Evolutionary conservation across 202 grass and related monocot species (phyloP).

Genomic region (Eragrostis tef): DNA sequence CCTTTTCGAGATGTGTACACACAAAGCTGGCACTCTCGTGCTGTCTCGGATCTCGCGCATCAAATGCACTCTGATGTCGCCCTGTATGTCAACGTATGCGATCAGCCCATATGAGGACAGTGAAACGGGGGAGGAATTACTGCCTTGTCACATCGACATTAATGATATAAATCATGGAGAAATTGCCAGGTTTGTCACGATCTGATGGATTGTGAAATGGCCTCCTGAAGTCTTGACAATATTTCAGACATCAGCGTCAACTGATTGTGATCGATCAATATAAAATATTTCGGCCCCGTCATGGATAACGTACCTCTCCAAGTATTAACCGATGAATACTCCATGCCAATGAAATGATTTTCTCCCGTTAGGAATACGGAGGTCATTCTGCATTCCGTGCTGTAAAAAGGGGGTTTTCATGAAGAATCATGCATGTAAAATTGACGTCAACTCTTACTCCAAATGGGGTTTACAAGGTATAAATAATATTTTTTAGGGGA

Average conservation of each 20-base stretch:
- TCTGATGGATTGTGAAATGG: constrained; percentile 12
- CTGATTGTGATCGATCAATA: neutral
- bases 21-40: constrained; percentile 14
- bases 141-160: constrained; percentile 15
- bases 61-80: neutral
- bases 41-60: constrained; percentile 13
- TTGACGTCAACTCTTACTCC: no score
- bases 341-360: no score
- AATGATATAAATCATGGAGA: constrained; percentile 18
- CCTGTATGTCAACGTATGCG: neutral
- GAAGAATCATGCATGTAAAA: no score
- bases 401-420: no score
- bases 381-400: no score
- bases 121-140: neutral
- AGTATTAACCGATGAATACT: neutral
- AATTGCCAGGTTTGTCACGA: neutral
- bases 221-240: neutral
- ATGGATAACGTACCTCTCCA: neutral
- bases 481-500: no score
- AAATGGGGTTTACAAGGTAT: no score
- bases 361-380: no score
- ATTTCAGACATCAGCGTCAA: neutral
- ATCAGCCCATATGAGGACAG: neutral
- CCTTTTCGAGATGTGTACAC: neutral
- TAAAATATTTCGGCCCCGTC: neutral